phyloP scores from a whole-genome alignment of 305 asterid species.

The Fraxinus greggii region DNA sequence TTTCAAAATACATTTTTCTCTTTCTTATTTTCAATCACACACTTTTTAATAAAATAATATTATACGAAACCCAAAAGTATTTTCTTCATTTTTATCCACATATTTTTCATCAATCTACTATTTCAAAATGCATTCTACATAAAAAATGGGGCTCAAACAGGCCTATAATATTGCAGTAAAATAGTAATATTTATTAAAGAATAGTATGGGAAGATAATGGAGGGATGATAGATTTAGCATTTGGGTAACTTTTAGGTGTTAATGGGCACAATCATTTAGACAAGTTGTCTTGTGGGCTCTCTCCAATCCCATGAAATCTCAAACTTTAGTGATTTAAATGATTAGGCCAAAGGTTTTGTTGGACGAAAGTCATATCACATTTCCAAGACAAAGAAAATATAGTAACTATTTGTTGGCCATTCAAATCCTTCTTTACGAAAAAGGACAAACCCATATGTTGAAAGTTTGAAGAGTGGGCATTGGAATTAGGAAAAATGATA shows the following conservation, averaged over 20 bases:
- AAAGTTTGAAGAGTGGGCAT: slow-evolving; percentile 25
- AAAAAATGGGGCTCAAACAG: too few relatives aligned
- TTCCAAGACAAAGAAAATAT: slow-evolving; percentile 12
- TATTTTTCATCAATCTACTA: too few relatives aligned
- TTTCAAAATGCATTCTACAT: too few relatives aligned
- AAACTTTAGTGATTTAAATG: slow-evolving; percentile 35
- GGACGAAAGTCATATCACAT: slow-evolving; percentile 16
- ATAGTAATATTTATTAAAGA: background rate
- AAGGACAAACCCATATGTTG: slow-evolving; percentile 8
- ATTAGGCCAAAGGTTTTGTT: slow-evolving; percentile 21
- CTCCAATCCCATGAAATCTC: slow-evolving; percentile 35
- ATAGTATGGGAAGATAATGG: background rate
- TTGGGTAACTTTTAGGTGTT: background rate
- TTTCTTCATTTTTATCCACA: too few relatives aligned
- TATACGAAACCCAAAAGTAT: too few relatives aligned
- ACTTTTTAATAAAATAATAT: too few relatives aligned
- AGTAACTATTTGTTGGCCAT: slow-evolving; percentile 26
- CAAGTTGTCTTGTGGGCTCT: slow-evolving; percentile 28
- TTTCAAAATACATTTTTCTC: too few relatives aligned
- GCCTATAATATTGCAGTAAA: too few relatives aligned
- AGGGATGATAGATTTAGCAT: background rate
- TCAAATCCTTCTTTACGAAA: slow-evolving; percentile 29
- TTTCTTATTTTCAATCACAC: too few relatives aligned
- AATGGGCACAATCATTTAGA: slow-evolving; percentile 15
- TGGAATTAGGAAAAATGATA: slow-evolving; percentile 37